Evolutionary conservation across 257 asterid species (phyloP), one percentile per base, ranked within the genome.

Genomic region (Fraxinus quadrangulata): DNA sequence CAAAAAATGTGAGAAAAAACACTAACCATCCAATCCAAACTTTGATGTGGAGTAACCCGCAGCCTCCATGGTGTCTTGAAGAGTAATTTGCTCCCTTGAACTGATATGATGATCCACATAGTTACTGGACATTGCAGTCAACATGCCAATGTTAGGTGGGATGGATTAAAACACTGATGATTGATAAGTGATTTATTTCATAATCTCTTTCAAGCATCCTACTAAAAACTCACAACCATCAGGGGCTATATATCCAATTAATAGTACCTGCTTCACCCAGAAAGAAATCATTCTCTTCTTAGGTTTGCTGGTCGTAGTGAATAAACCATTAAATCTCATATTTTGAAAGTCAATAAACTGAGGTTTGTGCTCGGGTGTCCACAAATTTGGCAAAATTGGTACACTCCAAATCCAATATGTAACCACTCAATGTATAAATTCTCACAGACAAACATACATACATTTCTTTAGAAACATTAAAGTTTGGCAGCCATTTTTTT

Each of bases 1-100:
- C 68, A n/a, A 67, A 21, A 66, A 23, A 37, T 10, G 49, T 75
- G 65, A 79, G 78, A 81, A 75, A 12, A 70, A 70, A 40, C 34
- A 89, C 98, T 75, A 79, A 96, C 99, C 99, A 85, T 96, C 99
- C 79, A 93, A 81, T 65, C 99, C 99, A 90, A 96, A 96, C 84
- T 91, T 91, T 74, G 97, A 89, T 12, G 98, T 88, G 72, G 99
- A 89, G 84, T 90, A 92, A 84, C 88, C 79, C 67, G 86, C 96
- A 5, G 97, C 92, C 83, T 88, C 97, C 92, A 92, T 75, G 84
- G 88, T 85, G 87, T 96, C 99, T 84, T 96, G 99, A 72, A 96
- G 97, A 26, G 99, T 96, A 67, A 96, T 96, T 88, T 96, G 99
- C 77, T 96, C 99, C 90, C 94, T 92, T 77, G 98, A 91, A 88